phyloP scores from a whole-genome alignment of 352 stramenopile genomes.

The Phytophthora pisi region DNA sequence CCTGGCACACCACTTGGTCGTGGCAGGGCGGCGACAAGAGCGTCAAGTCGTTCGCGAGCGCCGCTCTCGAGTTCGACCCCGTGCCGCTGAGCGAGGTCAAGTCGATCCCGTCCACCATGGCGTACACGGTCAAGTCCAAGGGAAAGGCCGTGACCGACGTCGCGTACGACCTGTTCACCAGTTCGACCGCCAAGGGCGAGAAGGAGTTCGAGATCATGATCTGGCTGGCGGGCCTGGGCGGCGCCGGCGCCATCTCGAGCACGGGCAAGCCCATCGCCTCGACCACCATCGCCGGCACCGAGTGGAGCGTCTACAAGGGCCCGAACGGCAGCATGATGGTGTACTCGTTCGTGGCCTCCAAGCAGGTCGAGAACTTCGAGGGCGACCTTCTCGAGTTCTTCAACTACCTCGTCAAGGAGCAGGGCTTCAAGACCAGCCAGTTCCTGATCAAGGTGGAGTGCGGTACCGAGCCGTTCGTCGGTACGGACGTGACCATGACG shows the following conservation, averaged over 20 bases:
- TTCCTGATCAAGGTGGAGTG: conserved; percentile 50
- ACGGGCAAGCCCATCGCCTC: conserved; percentile 39
- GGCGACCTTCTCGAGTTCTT: conserved; percentile 47
- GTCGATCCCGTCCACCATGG: conserved; percentile 48
- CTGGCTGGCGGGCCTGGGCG: conserved; percentile 43
- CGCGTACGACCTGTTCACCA: conserved; percentile 49
- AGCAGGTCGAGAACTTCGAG: conserved; percentile 33
- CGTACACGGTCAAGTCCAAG: conserved; percentile 46
- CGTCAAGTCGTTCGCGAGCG: conserved; percentile 59
- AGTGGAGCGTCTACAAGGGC: conserved; percentile 42
- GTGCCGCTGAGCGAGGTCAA: conserved; percentile 40
- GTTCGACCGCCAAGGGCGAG: conserved; percentile 31
- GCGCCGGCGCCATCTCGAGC: conserved; percentile 42
- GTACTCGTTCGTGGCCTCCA: conserved; percentile 49
- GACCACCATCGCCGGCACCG: conserved; percentile 30
- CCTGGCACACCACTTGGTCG: conserved; percentile 49
- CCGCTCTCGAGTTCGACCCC: conserved; percentile 43
- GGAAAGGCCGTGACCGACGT: conserved; percentile 43
- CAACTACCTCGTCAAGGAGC: conserved; percentile 36
- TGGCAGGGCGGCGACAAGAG: conserved; percentile 39
- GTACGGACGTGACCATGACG: conserved; percentile 31
- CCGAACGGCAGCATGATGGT: conserved; percentile 45
- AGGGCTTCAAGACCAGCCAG: conserved; percentile 39
- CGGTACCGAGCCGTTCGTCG: conserved; percentile 45
- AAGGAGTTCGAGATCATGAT: conserved; percentile 61